Conservation (phyloP, 225 moss, liverwort and hornwort species). For the Bryum argenteum region DNA sequence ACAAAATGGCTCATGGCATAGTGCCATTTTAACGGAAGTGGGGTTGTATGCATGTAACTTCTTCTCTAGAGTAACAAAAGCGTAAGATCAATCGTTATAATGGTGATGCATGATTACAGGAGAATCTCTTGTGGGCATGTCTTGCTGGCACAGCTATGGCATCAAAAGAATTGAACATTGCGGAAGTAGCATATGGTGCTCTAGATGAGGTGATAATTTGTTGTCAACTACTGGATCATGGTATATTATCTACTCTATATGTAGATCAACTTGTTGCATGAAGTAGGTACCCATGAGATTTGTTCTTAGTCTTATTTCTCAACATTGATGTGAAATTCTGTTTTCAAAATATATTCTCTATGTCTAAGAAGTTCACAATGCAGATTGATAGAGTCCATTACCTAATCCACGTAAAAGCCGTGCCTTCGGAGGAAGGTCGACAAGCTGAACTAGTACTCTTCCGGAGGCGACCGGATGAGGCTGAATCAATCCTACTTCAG, state of each 20-base stretch:
- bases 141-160: slow-evolving; percentile 75
- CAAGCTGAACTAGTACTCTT: slow-evolving; percentile 82
- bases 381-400: slow-evolving; percentile 91
- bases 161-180: slow-evolving; percentile 69
- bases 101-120: slow-evolving; percentile 45
- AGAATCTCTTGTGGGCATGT: slow-evolving; percentile 92
- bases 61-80: too few relatives aligned
- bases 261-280: too few relatives aligned
- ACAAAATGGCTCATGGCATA: too few relatives aligned
- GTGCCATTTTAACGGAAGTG: too few relatives aligned
- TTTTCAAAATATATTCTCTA: too few relatives aligned
- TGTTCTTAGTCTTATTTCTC: not conserved
- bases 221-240: too few relatives aligned
- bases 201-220: slow-evolving; percentile 69
- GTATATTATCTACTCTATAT: too few relatives aligned
- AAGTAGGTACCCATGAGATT: too few relatives aligned
- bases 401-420: slow-evolving; percentile 65
- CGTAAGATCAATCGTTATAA: not conserved
- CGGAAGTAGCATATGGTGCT: slow-evolving; percentile 85
- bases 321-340: not conserved
- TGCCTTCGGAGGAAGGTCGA: slow-evolving; percentile 78
- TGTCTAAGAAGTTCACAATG: too few relatives aligned
- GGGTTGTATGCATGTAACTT: not conserved
- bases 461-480: slow-evolving; percentile 69
- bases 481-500: slow-evolving; percentile 87